Percentiles rank a stretch among this genome's conserved stretches.
phyloP scores from a whole-genome alignment of 1,284 basidiomycete genomes.

The Moesziomyces globuligerus region DNA sequence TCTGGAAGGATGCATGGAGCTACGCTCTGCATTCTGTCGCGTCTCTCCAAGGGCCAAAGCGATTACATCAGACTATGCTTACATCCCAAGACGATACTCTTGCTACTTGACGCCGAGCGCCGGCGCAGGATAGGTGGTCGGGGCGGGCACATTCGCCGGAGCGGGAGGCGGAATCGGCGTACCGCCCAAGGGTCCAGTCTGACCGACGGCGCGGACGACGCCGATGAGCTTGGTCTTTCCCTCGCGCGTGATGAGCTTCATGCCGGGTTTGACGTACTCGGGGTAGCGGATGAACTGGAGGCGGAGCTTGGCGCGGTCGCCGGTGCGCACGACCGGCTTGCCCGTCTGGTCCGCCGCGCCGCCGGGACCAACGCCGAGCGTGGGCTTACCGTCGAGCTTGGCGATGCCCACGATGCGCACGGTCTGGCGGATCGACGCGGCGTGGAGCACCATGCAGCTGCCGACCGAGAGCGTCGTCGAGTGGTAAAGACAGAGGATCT shows the following conservation, averaged over 20 bases:
- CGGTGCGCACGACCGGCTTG: conserved; percentile 64
- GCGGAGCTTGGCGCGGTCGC: conserved; percentile 61
- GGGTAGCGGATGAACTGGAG: conserved; percentile 61
- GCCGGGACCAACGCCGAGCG: conserved; percentile 4
- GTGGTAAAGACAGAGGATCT: conserved; percentile 66
- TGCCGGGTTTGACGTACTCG: conserved; percentile 63
- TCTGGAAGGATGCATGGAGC: too few relatives aligned
- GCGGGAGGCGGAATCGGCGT: not conserved
- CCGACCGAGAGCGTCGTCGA: conserved; percentile 63
- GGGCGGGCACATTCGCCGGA: conserved; percentile 18
- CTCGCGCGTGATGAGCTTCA: conserved; percentile 63
- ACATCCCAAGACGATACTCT: too few relatives aligned
- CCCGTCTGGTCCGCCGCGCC: conserved; percentile 15
- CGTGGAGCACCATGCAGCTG: conserved; percentile 65
- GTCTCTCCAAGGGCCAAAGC: too few relatives aligned
- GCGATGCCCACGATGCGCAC: conserved; percentile 61
- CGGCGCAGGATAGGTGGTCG: conserved; percentile 26
- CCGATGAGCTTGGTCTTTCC: conserved; percentile 65
- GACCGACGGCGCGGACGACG: conserved; percentile 55
- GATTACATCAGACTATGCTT: too few relatives aligned
- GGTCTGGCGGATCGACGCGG: conserved; percentile 64
- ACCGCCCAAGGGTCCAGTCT: conserved; percentile 38
- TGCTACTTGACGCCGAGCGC: conserved; percentile 35
- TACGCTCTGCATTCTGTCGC: too few relatives aligned
- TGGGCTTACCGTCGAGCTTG: conserved; percentile 53